Evolutionary conservation across 2,329 filamentous ascomycete genomes (phyloP).

Genomic region (Calcarisporium arbuscula): DNA sequence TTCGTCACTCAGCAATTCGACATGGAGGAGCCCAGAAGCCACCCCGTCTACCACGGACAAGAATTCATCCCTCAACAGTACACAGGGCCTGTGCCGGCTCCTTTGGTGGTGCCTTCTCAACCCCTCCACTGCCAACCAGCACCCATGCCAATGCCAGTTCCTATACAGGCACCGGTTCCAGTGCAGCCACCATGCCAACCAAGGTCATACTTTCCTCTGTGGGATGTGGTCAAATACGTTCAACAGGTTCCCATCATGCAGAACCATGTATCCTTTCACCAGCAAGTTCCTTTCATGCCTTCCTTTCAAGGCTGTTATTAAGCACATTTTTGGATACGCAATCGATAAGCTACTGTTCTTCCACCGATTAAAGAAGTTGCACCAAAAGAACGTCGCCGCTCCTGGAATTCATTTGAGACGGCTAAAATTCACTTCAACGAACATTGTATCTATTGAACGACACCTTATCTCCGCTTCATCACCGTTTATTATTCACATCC

Average conservation of each 20-base stretch:
- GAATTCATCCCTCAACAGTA: constrained; percentile 43
- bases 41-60: constrained; percentile 33
- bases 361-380: not conserved
- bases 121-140: constrained; percentile 15
- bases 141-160: constrained; percentile 17
- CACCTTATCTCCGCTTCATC: no score
- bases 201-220: constrained; percentile 44
- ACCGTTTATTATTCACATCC: no score
- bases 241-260: constrained; percentile 42
- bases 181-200: constrained; percentile 32
- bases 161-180: constrained; percentile 28
- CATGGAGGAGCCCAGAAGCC: constrained; percentile 36
- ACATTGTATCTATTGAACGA: no score
- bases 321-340: no score
- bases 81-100: constrained; percentile 28
- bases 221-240: constrained; percentile 48
- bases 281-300: constrained; percentile 45
- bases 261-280: constrained; percentile 44
- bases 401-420: no score
- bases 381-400: no score
- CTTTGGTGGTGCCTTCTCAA: constrained; percentile 15
- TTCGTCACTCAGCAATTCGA: constrained; percentile 39
- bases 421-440: no score
- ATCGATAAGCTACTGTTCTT: no score
- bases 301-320: constrained; percentile 47